A percentile compares a stretch with the other conserved stretches of the same genome.
Evolutionary conservation across 192 early-diverging fungal species (phyloP).

Genomic region (Backusella parvicylindrica): DNA sequence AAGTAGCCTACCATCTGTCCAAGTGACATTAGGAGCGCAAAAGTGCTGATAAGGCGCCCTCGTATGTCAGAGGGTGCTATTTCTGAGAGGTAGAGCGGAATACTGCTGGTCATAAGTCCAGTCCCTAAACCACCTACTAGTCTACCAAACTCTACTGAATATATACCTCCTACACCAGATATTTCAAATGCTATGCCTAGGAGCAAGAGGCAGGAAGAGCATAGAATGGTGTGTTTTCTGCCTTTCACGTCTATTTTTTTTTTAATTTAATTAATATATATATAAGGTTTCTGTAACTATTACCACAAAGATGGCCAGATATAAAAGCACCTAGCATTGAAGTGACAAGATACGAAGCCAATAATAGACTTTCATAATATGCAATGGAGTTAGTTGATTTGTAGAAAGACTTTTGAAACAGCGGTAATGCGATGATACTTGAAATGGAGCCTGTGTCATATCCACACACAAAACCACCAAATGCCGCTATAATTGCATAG

Average conservation of each 20-base stretch:
- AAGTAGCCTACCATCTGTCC: conserved; percentile 63
- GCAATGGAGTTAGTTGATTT: neutral
- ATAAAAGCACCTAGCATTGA: conserved; percentile 21
- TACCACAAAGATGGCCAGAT: conserved; percentile 25
- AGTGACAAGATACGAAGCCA: conserved; percentile 23
- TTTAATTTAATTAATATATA: neutral
- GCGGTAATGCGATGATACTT: conserved; percentile 14
- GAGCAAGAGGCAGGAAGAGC: conserved; percentile 59
- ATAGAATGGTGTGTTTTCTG: conserved; percentile 66
- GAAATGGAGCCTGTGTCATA: conserved; percentile 19
- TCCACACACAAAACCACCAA: conserved; percentile 23
- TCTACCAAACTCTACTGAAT: neutral
- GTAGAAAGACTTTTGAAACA: conserved; percentile 5
- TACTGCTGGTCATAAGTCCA: neutral
- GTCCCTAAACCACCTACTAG: neutral
- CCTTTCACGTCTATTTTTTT: conserved; percentile 35
- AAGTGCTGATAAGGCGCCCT: conserved; percentile 78
- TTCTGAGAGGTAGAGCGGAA: conserved; percentile 41
- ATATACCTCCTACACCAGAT: conserved; percentile 40
- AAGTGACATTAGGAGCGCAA: conserved; percentile 87
- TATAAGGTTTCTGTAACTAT: neutral
- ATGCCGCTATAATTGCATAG: conserved; percentile 14
- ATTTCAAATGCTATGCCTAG: conserved; percentile 74
- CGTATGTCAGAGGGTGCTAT: conserved; percentile 79
- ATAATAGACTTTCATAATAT: conserved; percentile 15